Base-by-base conservation (phyloP, 1,139 yeast genomes). In the Suhomyces ambrosiae region DNA sequence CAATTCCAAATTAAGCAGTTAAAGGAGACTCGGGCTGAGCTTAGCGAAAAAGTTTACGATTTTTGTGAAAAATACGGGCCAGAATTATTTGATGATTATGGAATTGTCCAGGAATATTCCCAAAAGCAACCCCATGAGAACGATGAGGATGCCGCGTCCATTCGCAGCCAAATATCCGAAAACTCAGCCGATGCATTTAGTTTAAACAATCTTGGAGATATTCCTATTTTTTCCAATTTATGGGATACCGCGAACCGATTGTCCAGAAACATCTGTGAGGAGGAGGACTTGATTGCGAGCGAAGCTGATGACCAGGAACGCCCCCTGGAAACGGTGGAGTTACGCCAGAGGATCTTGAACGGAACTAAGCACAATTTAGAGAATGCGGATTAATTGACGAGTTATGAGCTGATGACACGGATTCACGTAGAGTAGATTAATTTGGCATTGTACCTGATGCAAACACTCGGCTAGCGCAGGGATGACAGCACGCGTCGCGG, bases 51-150 rank as follows among this genome's bases (percentile, higher is more conserved):
- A 44, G 85, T 88, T 30, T 79, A 87, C 10, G 80, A 77, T 23
- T 68, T 81, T 17, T 85, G 89, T 45, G 81, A 86, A 53, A 75
- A 74, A 34, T 73, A 81, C 40, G 96, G 96, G 0, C 95, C 95
- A 0, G 74, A 76, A 49, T 60, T 88, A 45, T 88, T 81, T 66
- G 87, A 89, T 9, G 95, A 88, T 58, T 70, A 60, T 44, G 61
- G 60, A 26, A 49, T 54, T 28, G 61, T 71, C 35, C 67, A 67
- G 13, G 53, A 57, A 37, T 64, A 62, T 48, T 28, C 41, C 18
- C 24, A 31, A 11, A 38, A 19, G 32, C 18, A 24, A 6, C 30
- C n/a, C n/a, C n/a, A 18, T 4, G 59, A 59, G 38, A 45, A 48
- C 8, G 41, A 44, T 16, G 33, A 28, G 13, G 46, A 43, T 19